These are phyloP conservation scores for Dichotomopilus funicola DNA, from an alignment of 2,329 filamentous ascomycete species.

Conservation along the genomic window DNA sequence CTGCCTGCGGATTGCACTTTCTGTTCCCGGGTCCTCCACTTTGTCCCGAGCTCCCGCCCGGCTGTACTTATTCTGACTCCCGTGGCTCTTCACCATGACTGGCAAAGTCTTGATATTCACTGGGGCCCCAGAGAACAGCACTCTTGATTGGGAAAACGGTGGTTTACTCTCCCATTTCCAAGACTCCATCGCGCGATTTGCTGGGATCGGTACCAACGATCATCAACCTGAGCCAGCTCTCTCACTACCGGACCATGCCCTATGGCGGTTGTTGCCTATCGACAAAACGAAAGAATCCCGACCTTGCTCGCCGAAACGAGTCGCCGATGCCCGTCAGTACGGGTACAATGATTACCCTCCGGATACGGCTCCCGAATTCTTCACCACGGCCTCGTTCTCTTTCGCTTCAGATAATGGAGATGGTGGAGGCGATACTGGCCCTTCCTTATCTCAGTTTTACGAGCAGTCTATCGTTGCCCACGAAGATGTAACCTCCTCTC, in stretches of 20 bases:
- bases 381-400: conserved; percentile 40
- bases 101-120: conserved; percentile 30
- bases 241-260: conserved; percentile 27
- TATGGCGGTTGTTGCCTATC: conserved; percentile 51
- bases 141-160: conserved; percentile 48
- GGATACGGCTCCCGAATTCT: conserved; percentile 36
- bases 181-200: conserved; percentile 35
- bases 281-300: conserved; percentile 36
- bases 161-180: conserved; percentile 44
- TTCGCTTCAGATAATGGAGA: conserved; percentile 22
- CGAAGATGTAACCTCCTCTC: conserved; percentile 57
- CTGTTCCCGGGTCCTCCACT: too few species aligned
- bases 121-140: conserved; percentile 52
- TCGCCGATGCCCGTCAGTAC: conserved; percentile 28
- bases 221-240: conserved; percentile 11
- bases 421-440: conserved; percentile 32
- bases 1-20: too few species aligned
- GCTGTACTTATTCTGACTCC: too few species aligned
- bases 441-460: conserved; percentile 57
- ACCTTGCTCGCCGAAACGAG: conserved; percentile 48
- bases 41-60: too few species aligned
- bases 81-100: conserved; percentile 21
- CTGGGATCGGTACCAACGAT: conserved; percentile 23
- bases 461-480: conserved; percentile 71
- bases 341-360: conserved; percentile 15